These are phyloP conservation scores for Tetrahymena thermophila DNA, from an alignment of 73 alveolate genomes.

Conservation along the genomic window DNA sequence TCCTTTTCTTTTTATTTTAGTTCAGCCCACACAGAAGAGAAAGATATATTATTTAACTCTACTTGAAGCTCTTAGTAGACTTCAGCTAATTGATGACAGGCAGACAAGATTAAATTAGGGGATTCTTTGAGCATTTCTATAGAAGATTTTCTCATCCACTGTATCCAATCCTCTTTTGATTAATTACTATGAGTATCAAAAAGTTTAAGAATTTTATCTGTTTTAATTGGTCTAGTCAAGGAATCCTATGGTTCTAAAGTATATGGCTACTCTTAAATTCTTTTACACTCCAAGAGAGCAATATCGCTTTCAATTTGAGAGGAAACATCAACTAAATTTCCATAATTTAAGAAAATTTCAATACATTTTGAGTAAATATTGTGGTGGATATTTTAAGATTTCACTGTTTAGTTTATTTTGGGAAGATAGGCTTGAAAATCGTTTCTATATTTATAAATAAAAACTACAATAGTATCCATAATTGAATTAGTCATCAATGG, in stretches of 20 bases:
- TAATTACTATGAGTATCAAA: constrained; percentile 29
- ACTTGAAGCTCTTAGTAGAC: constrained; percentile 80
- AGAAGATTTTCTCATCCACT: constrained; percentile 90
- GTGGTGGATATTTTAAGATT: constrained; percentile 29
- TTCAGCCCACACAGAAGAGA: constrained; percentile 81
- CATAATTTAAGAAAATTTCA: constrained; percentile 37
- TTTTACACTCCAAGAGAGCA: constrained; percentile 1
- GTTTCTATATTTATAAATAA: constrained; percentile 25
- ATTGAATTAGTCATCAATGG: constrained; percentile 7
- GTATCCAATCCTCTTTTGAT: constrained; percentile 81
- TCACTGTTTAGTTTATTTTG: constrained; percentile 7
- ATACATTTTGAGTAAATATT: constrained; percentile 13
- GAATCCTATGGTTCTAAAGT: constrained; percentile 32
- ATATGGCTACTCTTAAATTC: background rate
- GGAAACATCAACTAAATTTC: constrained; percentile 25
- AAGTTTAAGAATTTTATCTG: constrained; percentile 22
- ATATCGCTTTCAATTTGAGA: constrained; percentile 28
- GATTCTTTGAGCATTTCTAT: constrained; percentile 70
- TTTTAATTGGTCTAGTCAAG: constrained; percentile 16
- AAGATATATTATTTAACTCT: constrained; percentile 89
- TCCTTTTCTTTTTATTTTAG: constrained; percentile 74
- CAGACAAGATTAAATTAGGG: constrained; percentile 82
- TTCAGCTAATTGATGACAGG: constrained; percentile 82
- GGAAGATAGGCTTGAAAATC: constrained; percentile 26
- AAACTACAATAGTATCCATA: constrained; percentile 26